Conservation (phyloP, 208 protist genomes). For the Leishmania aethiopica region DNA sequence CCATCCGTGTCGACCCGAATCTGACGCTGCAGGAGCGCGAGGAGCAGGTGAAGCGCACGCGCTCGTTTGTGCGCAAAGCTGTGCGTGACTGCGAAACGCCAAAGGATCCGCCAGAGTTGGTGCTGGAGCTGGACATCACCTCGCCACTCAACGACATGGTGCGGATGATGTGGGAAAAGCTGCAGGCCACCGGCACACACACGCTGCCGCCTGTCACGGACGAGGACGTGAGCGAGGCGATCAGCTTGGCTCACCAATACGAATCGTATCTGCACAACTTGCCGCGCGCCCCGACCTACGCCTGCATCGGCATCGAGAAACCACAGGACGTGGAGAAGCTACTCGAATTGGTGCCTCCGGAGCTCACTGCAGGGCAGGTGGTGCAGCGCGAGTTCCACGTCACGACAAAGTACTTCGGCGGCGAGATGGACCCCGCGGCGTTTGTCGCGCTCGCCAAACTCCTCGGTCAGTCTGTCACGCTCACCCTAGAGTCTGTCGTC, state of each 20-base stretch:
- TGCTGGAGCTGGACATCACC: conserved; percentile 46
- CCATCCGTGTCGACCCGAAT: conserved; percentile 30
- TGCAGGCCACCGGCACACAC: conserved; percentile 36
- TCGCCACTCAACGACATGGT: conserved; percentile 28
- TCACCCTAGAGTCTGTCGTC: conserved; percentile 45
- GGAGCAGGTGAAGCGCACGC: conserved; percentile 24
- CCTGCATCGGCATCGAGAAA: conserved; percentile 17
- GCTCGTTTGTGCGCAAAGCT: conserved; percentile 34
- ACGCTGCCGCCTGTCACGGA: conserved; percentile 34
- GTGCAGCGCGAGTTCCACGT: conserved; percentile 45
- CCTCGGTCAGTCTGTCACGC: conserved; percentile 30
- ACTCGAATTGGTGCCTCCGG: conserved; percentile 10
- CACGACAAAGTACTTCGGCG: conserved; percentile 50
- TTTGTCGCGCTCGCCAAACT: conserved; percentile 36
- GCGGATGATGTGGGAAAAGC: conserved; percentile 35
- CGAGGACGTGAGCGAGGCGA: conserved; percentile 12
- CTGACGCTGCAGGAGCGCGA: conserved; percentile 8
- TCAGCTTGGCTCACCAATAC: conserved; percentile 26
- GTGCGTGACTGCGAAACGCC: conserved; percentile 28
- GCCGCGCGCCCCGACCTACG: conserved; percentile 26
- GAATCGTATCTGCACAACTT: conserved; percentile 31
- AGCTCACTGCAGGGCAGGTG: conserved; percentile 15
- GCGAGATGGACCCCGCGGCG: conserved; percentile 34
- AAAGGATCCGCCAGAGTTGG: conserved; percentile 17
- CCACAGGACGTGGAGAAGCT: conserved; percentile 16